These are phyloP conservation scores for Coemansia sp. DNA, from an alignment of 192 early-diverging fungal genomes.

Conservation along the genomic window DNA sequence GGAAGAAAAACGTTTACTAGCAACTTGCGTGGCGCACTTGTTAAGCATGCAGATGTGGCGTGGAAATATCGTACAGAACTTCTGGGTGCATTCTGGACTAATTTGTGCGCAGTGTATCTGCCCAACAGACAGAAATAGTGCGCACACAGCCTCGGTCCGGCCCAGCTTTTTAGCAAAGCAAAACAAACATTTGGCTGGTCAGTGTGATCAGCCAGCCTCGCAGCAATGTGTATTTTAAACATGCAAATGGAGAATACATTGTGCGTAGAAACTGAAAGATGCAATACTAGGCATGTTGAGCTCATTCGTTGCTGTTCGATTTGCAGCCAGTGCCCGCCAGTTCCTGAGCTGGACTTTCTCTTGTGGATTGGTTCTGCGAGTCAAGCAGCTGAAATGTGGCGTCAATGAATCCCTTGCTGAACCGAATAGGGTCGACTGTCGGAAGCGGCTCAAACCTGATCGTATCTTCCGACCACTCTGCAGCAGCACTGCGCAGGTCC, in stretches of 20 bases:
- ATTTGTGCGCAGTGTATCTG: neutral
- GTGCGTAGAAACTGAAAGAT: no score
- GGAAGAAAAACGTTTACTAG: neutral
- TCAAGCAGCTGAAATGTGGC: conserved; percentile 24
- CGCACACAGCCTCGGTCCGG: no score
- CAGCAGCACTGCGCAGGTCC: conserved; percentile 14
- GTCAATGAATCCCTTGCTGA: conserved; percentile 52
- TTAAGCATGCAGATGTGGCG: neutral
- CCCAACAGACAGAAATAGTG: no score
- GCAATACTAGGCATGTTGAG: no score
- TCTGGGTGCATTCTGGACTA: neutral
- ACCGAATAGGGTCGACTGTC: conserved; percentile 39
- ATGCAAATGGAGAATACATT: no score
- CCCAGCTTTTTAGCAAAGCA: no score
- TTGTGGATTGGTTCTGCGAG: neutral
- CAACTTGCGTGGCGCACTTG: neutral
- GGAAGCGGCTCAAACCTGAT: conserved; percentile 42
- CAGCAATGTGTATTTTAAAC: no score
- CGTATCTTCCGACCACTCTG: conserved; percentile 21
- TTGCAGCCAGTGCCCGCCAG: neutral
- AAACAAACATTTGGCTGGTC: no score
- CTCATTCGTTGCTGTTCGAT: no score
- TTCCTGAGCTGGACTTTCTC: neutral
- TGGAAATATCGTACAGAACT: neutral
- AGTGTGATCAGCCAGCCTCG: no score